Conservation (phyloP, 805 yeast genomes). For the Barnettozyma salicaria region DNA sequence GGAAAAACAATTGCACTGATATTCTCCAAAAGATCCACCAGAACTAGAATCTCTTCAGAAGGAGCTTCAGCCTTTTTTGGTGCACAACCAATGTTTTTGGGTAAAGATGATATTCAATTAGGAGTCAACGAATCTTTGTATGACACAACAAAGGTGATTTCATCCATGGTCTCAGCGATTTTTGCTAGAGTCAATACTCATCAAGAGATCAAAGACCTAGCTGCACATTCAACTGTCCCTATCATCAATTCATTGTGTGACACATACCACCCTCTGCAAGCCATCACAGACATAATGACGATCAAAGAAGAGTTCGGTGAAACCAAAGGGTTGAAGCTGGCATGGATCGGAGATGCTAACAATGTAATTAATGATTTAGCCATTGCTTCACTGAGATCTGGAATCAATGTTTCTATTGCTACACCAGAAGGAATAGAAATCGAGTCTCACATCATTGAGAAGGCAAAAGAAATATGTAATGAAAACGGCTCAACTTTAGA, state of each 20-base stretch:
- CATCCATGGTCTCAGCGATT: constrained; percentile 94
- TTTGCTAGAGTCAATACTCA: constrained; percentile 94
- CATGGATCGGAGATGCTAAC: constrained; percentile 97
- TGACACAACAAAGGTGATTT: constrained; percentile 83
- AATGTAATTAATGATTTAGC: constrained; percentile 93
- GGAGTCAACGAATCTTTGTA: constrained; percentile 91
- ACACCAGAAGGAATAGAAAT: constrained; percentile 73
- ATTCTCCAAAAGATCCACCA: constrained; percentile 88
- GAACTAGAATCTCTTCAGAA: constrained; percentile 91
- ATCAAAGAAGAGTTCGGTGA: constrained; percentile 70
- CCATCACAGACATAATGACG: constrained; percentile 85
- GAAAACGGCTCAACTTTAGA: constrained; percentile 49
- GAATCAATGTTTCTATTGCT: constrained; percentile 79
- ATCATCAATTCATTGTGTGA: constrained; percentile 93
- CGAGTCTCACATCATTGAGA: constrained; percentile 44
- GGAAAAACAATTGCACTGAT: constrained; percentile 82
- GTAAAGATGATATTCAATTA: constrained; percentile 92
- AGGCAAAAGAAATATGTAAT: constrained; percentile 47
- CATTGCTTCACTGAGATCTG: constrained; percentile 77
- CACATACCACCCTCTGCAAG: constrained; percentile 89
- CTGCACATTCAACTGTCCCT: constrained; percentile 79
- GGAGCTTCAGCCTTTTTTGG: constrained; percentile 93
- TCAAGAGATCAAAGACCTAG: constrained; percentile 70
- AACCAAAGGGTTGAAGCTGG: constrained; percentile 58
- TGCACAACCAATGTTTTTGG: constrained; percentile 93